Conservation (phyloP, 768 basidiomycete genomes). For the Leucocoprinus birnbaumii region DNA sequence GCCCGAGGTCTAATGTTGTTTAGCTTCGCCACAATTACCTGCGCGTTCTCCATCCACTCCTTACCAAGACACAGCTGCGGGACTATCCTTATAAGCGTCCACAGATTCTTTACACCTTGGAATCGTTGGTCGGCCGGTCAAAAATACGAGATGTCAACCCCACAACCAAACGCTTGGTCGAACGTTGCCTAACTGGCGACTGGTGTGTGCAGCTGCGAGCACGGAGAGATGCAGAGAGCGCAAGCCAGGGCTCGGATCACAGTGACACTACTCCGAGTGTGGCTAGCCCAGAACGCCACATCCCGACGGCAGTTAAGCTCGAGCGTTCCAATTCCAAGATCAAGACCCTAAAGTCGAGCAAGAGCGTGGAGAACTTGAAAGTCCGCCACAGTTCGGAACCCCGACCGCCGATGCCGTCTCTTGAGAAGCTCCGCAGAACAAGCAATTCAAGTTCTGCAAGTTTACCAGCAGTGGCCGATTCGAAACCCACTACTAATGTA, state of each 20-base stretch:
- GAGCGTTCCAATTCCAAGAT: conserved; percentile 36
- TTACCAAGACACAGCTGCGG: conserved; percentile 91
- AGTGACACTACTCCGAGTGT: conserved; percentile 40
- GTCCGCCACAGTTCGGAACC: conserved; percentile 19
- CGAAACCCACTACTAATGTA: conserved; percentile 19
- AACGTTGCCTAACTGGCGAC: conserved; percentile 81
- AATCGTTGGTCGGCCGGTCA: conserved; percentile 70
- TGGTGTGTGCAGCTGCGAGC: conserved; percentile 79
- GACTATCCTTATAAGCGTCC: conserved; percentile 86
- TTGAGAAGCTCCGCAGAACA: conserved; percentile 31
- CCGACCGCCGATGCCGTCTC: conserved; percentile 26
- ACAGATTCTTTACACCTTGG: conserved; percentile 81
- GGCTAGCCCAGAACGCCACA: conserved; percentile 28
- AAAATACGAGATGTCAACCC: conserved; percentile 80
- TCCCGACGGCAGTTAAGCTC: conserved; percentile 30
- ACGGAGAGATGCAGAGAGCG: conserved; percentile 17
- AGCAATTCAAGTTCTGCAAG: conserved; percentile 41
- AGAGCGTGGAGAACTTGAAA: conserved; percentile 63
- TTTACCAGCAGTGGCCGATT: conserved; percentile 21
- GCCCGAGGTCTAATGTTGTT: neutral
- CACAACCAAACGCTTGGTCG: conserved; percentile 89
- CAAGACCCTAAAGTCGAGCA: conserved; percentile 51
- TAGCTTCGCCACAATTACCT: conserved; percentile 95
- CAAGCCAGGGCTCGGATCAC: conserved; percentile 32
- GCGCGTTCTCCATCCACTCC: conserved; percentile 91